Percentiles rank a stretch among this genome's conserved stretches.
Evolutionary conservation across 2,329 filamentous ascomycete species (phyloP).

Genomic region (Epichloe scottii): DNA sequence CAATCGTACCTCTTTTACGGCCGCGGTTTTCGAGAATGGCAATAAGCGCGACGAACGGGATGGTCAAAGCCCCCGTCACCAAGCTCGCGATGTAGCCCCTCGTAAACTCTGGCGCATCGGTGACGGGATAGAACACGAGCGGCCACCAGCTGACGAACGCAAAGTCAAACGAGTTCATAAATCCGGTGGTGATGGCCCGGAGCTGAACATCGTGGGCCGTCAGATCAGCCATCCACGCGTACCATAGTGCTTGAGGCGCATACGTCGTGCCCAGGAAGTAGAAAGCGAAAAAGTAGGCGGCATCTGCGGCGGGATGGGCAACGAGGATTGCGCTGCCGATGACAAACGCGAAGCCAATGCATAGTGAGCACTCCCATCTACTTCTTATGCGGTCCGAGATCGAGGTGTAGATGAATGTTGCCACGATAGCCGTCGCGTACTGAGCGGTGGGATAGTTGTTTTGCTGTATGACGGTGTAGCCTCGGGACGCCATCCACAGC

Average conservation of each 20-base stretch:
- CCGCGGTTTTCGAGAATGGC: constrained; percentile 22
- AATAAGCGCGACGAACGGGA: constrained; percentile 25
- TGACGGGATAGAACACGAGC: constrained; percentile 27
- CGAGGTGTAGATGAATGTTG: constrained; percentile 26
- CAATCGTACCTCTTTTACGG: constrained; percentile 14
- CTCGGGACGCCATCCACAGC: constrained; percentile 31
- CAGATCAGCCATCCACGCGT: constrained; percentile 33
- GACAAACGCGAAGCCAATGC: constrained; percentile 29
- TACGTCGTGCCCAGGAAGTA: constrained; percentile 32
- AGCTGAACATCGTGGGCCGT: constrained; percentile 27
- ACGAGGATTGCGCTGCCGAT: constrained; percentile 26
- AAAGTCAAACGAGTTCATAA: constrained; percentile 31
- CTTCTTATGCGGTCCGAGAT: constrained; percentile 29
- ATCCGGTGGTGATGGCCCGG: constrained; percentile 29
- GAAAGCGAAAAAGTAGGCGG: constrained; percentile 30
- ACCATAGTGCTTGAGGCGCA: constrained; percentile 33
- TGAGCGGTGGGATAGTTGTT: constrained; percentile 32
- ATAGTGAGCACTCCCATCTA: constrained; percentile 30
- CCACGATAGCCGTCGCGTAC: constrained; percentile 28
- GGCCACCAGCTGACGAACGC: constrained; percentile 30
- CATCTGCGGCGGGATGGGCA: constrained; percentile 18
- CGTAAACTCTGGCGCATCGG: constrained; percentile 24
- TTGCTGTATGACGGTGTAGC: constrained; percentile 29
- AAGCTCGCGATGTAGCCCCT: constrained; percentile 28
- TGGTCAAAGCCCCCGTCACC: constrained; percentile 22